These are phyloP conservation scores for Eimeria maxima DNA, from an alignment of 169 alveolate genomes.

Conservation along the genomic window DNA sequence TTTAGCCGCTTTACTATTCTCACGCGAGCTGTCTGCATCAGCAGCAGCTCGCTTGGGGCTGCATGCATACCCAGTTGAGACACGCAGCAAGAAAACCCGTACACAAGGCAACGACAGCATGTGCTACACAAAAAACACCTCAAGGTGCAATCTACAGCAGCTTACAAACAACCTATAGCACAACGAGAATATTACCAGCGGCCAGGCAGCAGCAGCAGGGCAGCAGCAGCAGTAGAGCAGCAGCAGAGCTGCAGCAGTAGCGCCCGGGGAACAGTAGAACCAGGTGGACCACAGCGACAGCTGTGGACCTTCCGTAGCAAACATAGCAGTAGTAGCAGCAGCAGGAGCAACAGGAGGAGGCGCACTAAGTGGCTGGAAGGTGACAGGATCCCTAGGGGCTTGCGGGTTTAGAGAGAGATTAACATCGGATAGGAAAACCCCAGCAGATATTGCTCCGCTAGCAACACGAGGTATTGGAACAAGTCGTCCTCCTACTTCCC, in stretches of 20 bases:
- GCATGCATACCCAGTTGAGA: constrained; percentile 19
- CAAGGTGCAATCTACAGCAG: background rate
- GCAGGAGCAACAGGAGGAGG: background rate
- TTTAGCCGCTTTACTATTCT: background rate
- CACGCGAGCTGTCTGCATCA: constrained; percentile 24
- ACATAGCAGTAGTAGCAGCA: background rate
- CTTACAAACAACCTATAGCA: background rate
- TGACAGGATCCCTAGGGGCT: constrained; percentile 54
- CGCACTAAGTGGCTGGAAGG: constrained; percentile 67
- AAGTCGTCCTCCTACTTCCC: constrained; percentile 26
- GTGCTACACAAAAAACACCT: background rate
- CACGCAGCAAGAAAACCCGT: background rate
- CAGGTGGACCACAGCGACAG: background rate
- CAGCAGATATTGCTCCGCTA: background rate
- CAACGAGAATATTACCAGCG: background rate
- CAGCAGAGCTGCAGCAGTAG: background rate
- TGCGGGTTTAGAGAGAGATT: constrained; percentile 37
- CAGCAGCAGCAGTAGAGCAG: constrained; percentile 18
- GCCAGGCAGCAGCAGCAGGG: constrained; percentile 24
- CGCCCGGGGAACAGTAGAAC: background rate
- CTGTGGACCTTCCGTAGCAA: background rate
- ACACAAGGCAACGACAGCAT: background rate
- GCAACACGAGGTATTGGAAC: constrained; percentile 5
- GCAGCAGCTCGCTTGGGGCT: constrained; percentile 72
- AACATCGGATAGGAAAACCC: background rate